These are phyloP conservation scores for Coccomyxa subellipsoidea DNA, from an alignment of 163 green algal species.

Conservation along the genomic window DNA sequence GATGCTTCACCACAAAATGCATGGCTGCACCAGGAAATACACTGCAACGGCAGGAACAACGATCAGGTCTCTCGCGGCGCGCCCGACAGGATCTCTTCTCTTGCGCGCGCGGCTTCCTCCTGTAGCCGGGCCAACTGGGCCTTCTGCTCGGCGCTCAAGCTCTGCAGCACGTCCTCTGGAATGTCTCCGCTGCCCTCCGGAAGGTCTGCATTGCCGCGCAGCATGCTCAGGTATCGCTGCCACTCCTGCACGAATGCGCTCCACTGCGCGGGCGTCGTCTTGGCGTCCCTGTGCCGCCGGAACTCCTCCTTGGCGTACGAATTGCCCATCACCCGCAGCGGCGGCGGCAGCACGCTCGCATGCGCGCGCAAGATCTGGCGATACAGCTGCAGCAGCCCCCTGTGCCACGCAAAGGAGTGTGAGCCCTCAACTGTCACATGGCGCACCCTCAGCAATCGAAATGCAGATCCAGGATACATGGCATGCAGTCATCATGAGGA, in stretches of 20 bases:
- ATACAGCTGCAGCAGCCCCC: slow-evolving; percentile 43
- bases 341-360: slow-evolving; percentile 47
- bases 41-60: no score
- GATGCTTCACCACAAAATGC: no score
- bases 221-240: slow-evolving; percentile 56
- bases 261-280: slow-evolving; percentile 66
- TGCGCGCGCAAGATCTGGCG: slow-evolving; percentile 62
- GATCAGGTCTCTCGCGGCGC: not conserved
- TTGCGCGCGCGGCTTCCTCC: slow-evolving; percentile 19
- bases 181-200: slow-evolving; percentile 33
- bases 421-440: no score
- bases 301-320: slow-evolving; percentile 67
- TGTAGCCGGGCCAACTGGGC: slow-evolving; percentile 44
- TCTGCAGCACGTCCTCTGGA: slow-evolving; percentile 30
- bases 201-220: slow-evolving; percentile 41
- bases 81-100: not conserved
- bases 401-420: slow-evolving; percentile 1
- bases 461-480: no score
- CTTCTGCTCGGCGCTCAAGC: slow-evolving; percentile 53
- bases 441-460: not conserved
- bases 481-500: no score
- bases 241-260: slow-evolving; percentile 67
- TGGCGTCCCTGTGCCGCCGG: slow-evolving; percentile 47
- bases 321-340: slow-evolving; percentile 65
- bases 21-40: no score